Conservation (phyloP, 805 yeast species). For the Pichia scutulata region DNA sequence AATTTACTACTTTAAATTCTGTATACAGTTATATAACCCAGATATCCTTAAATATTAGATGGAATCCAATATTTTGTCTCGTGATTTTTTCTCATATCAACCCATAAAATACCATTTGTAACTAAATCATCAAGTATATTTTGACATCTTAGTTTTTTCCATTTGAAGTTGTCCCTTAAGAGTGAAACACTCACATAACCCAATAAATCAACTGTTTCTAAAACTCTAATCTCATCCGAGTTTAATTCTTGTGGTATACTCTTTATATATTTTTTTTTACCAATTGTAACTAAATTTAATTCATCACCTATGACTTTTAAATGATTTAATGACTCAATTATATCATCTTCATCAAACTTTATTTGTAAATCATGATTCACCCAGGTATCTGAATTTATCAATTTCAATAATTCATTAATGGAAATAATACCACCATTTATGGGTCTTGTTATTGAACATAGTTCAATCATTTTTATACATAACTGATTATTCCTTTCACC, state of each 20-base stretch:
- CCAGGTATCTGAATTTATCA: constrained; percentile 20
- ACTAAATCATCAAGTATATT: constrained; percentile 73
- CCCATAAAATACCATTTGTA: constrained; percentile 76
- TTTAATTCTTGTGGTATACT: constrained; percentile 57
- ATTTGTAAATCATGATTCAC: constrained; percentile 23
- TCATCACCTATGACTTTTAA: constrained; percentile 63
- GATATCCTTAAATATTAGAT: constrained; percentile 44
- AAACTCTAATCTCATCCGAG: constrained; percentile 60
- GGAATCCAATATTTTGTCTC: constrained; percentile 65
- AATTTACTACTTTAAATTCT: background rate
- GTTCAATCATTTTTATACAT: constrained; percentile 67
- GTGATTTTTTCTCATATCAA: constrained; percentile 43
- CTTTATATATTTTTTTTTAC: constrained; percentile 50
- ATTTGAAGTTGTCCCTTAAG: constrained; percentile 63
- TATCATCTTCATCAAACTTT: constrained; percentile 39
- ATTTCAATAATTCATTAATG: constrained; percentile 41
- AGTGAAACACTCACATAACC: constrained; percentile 66
- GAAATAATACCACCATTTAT: constrained; percentile 79
- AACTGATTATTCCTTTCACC: constrained; percentile 59
- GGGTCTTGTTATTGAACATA: constrained; percentile 60
- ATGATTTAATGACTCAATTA: constrained; percentile 46
- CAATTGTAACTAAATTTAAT: constrained; percentile 52
- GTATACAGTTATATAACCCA: background rate
- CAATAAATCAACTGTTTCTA: constrained; percentile 67
- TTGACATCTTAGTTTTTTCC: constrained; percentile 60